A percentile compares a stretch with the other conserved stretches of the same genome.
These are phyloP conservation scores for Metschnikowia gelsemii DNA, from an alignment of 805 yeast species.

Conservation along the genomic window DNA sequence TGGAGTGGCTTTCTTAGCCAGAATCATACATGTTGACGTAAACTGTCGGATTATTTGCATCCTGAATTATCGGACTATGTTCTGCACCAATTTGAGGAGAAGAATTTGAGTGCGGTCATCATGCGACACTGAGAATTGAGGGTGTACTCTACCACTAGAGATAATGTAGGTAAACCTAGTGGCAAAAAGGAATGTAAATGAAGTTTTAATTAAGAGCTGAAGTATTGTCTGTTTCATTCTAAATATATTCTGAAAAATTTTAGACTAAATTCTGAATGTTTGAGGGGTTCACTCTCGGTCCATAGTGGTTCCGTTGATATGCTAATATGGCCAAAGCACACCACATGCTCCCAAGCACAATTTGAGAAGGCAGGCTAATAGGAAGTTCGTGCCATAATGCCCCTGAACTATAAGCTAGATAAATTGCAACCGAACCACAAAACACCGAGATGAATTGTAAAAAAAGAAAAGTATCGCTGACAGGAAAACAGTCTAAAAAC, in stretches of 20 bases:
- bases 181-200: neutral
- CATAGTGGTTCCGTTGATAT: constrained; percentile 11
- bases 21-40: constrained; percentile 13
- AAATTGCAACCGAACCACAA: constrained; percentile 1
- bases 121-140: constrained; percentile 2
- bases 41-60: constrained; percentile 14
- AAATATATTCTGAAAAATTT: neutral
- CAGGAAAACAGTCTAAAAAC: constrained; percentile 14
- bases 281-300: neutral
- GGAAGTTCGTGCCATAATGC: constrained; percentile 12
- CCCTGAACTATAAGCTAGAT: neutral
- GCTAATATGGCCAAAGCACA: constrained; percentile 3
- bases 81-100: neutral
- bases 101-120: constrained; percentile 1
- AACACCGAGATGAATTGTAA: constrained; percentile 1
- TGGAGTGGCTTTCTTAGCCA: constrained; percentile 16
- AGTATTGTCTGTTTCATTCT: neutral
- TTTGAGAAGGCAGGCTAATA: constrained; percentile 10
- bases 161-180: neutral
- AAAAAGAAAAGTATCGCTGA: constrained; percentile 5
- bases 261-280: neutral
- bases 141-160: neutral
- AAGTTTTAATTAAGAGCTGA: neutral
- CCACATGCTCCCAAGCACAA: constrained; percentile 6
- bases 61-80: neutral